Conservation (phyloP, 345 rosid genomes). For the Laguncularia racemosa region DNA sequence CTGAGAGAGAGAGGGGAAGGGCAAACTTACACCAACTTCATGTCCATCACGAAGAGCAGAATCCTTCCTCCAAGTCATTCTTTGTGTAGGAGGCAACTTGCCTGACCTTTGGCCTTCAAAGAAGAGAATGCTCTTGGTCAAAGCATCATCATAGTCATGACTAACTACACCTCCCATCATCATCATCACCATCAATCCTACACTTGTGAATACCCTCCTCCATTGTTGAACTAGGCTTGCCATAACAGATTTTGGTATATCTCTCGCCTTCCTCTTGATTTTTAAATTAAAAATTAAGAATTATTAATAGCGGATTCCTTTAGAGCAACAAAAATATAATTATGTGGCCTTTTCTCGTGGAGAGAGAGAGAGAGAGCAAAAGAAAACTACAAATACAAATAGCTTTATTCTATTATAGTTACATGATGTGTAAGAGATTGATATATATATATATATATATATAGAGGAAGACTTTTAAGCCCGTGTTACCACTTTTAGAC, state of each 20-base stretch:
- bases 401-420: no score
- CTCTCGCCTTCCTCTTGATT: background rate
- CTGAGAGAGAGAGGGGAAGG: background rate
- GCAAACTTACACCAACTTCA: conserved; percentile 24
- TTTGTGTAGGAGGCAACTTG: conserved; percentile 37
- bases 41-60: conserved; percentile 52
- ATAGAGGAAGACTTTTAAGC: no score
- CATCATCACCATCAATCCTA: background rate
- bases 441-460: no score
- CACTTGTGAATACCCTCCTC: background rate
- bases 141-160: conserved; percentile 51
- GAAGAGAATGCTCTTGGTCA: conserved; percentile 51
- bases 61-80: conserved; percentile 53
- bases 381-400: no score
- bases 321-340: no score
- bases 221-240: background rate
- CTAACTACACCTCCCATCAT: conserved; percentile 5
- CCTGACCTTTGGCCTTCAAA: conserved; percentile 75
- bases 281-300: no score
- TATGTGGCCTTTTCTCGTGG: no score
- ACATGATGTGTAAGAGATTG: no score
- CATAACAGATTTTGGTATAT: background rate
- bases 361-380: no score
- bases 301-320: no score
- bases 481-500: no score